A percentile compares a stretch with the other conserved stretches of the same genome.
Conservation (phyloP, 345 rosid genomes). For the Eucalyptus virginea region DNA sequence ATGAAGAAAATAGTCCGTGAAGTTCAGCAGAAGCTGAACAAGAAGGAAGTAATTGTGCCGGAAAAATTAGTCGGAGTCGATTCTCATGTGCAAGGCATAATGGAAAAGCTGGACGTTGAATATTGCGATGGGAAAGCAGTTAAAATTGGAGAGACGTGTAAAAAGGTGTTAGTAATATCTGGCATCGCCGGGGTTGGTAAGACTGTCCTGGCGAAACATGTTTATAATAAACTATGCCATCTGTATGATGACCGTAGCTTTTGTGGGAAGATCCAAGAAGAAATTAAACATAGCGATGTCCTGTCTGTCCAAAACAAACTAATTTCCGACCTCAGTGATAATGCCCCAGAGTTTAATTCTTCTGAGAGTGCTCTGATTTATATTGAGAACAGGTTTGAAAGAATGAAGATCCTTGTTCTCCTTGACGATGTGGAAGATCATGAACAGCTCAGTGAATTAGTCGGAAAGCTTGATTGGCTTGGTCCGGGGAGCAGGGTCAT, state of each 20-base stretch:
- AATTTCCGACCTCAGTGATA: fast-evolving
- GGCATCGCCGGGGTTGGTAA: too few species aligned
- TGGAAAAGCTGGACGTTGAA: too few species aligned
- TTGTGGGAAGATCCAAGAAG: fast-evolving
- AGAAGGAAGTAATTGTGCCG: fast-evolving
- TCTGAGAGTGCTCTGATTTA: fast-evolving
- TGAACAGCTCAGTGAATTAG: too few species aligned
- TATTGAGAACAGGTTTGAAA: fast-evolving
- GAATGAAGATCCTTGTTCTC: fast-evolving
- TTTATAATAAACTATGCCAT: fast-evolving
- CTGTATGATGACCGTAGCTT: too few species aligned
- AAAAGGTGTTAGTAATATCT: fast-evolving
- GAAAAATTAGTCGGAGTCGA: fast-evolving
- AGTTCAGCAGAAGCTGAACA: fast-evolving
- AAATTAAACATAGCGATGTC: fast-evolving
- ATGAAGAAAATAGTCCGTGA: fast-evolving
- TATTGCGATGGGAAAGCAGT: fast-evolving
- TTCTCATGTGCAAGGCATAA: too few species aligned
- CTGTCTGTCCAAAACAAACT: too few species aligned
- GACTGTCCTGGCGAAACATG: fast-evolving
- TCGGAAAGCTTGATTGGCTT: too few species aligned
- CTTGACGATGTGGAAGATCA: fast-evolving
- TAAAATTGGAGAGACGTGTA: fast-evolving
- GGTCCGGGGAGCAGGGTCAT: too few species aligned
- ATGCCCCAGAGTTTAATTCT: fast-evolving